Evolutionary conservation across 2,329 filamentous ascomycete genomes (phyloP), one percentile per base, ranked within the genome.

Genomic region (Epichloe gansuensis): DNA sequence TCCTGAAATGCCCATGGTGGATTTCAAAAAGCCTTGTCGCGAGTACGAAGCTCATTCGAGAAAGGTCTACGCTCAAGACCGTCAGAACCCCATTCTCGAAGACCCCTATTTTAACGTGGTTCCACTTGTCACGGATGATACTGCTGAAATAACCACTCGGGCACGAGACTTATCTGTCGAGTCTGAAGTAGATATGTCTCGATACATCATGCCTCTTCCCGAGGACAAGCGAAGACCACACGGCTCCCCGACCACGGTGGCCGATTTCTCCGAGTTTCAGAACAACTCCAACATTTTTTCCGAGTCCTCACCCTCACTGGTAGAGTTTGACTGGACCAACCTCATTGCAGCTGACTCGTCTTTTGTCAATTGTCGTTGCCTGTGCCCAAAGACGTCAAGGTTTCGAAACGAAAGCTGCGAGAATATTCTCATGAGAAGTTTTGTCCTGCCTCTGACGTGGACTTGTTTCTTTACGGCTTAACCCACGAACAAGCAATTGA

Each of bases 401-500:
- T 70, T 35, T 83, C 80, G 45, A 87, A 87, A 70, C 74, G 78
- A 50, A 73, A 73, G 54, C 68, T 83, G 58, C 72, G 84, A 63
- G 72, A 84, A 68, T 94, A 89, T 64, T 95, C 91, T 58, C 89
- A 94, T 61, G 81, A 90, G 61, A 80, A 82, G 55, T 78, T 91
- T 56, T 86, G 85, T 11, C 88, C 88, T 0, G 87, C 88, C 1
- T 91, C 87, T 4, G 89, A 95, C 64, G 85, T 95, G 9, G 89
- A 94, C 64, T 74, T 95, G 17, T 95, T 95, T 63, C 69, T 95
- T 34, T 91, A 93, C 60, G 88, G 84, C 0, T 73, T 94, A 55
- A 82, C 75, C 8, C 86, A 93, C 59, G 80, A 89, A 47, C 72
- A 90, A 62, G 88, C 86, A 0, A 72, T 89, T 17, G 81, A 89